Percentiles rank a stretch among this genome's conserved stretches.
Conservation (phyloP, 176 grass and related monocot species). For the Dactylis glomerata region DNA sequence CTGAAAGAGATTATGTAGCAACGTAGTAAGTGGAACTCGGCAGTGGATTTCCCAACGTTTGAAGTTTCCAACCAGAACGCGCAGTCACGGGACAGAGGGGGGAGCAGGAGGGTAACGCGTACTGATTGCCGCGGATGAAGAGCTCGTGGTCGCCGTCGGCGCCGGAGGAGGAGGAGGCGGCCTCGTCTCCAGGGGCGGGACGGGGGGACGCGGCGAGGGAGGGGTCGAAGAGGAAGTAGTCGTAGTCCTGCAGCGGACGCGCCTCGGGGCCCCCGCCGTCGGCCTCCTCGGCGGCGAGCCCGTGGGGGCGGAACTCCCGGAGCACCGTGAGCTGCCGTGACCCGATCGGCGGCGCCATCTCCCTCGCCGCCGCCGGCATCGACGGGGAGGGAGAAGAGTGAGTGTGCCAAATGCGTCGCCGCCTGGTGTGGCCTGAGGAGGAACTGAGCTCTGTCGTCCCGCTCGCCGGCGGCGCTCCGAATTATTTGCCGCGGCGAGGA, state of each 20-base stretch:
- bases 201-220: conserved; percentile 35
- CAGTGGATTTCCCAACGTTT: conserved; percentile 1
- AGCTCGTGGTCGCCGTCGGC: conserved; percentile 90
- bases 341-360: conserved; percentile 37
- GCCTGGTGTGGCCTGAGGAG: background rate
- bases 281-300: conserved; percentile 57
- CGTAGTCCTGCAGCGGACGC: conserved; percentile 48
- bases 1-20: background rate
- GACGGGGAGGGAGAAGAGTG: background rate
- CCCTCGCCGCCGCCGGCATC: background rate
- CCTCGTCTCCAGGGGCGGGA: conserved; percentile 18
- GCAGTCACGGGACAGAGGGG: background rate
- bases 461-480: background rate
- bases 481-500: conserved; percentile 14
- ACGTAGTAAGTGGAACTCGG: background rate
- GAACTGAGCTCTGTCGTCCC: background rate
- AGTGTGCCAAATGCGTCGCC: background rate
- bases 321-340: conserved; percentile 68
- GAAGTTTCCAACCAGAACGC: background rate
- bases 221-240: conserved; percentile 84
- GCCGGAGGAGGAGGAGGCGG: conserved; percentile 25
- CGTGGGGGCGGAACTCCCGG: conserved; percentile 82
- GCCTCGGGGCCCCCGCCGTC: conserved; percentile 52
- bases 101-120: background rate
- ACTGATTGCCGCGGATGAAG: conserved; percentile 90